Evolutionary conservation across 2,329 filamentous ascomycete genomes (phyloP).

Genomic region (Aspergillus flavus): DNA sequence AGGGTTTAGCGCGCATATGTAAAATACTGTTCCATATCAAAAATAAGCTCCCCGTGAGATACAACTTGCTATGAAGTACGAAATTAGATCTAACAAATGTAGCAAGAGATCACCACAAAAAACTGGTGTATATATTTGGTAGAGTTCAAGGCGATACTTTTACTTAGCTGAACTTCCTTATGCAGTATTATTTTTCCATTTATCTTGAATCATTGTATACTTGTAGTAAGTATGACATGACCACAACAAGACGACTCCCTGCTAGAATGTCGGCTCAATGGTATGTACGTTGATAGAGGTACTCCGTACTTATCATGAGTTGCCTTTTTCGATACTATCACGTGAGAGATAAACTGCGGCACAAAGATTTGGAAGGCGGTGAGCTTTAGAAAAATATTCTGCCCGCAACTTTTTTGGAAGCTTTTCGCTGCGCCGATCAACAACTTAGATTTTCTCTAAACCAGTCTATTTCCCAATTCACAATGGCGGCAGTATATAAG

Average conservation of each 20-base stretch:
- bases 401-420: constrained; percentile 35
- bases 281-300: not conserved
- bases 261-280: not conserved
- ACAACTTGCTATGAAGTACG: not conserved
- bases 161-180: not conserved
- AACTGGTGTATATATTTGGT: not conserved
- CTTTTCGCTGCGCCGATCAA: constrained; percentile 19
- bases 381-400: constrained; percentile 38
- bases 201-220: not conserved
- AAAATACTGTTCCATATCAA: not conserved
- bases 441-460: constrained; percentile 14
- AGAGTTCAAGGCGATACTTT: not conserved
- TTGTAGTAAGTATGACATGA: not conserved
- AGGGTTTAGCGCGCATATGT: not conserved
- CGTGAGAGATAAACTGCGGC: constrained; percentile 20
- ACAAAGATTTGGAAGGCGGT: constrained; percentile 27
- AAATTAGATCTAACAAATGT: not conserved
- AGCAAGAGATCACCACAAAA: not conserved
- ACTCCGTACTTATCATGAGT: not conserved
- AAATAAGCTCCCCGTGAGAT: not conserved
- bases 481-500: constrained; percentile 75
- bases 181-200: not conserved
- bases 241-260: not conserved
- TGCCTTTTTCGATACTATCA: constrained; percentile 10
- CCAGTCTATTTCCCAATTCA: constrained; percentile 23